Base-by-base conservation (phyloP, 2,329 filamentous ascomycete genomes). In the Calonectria henricotiae region DNA sequence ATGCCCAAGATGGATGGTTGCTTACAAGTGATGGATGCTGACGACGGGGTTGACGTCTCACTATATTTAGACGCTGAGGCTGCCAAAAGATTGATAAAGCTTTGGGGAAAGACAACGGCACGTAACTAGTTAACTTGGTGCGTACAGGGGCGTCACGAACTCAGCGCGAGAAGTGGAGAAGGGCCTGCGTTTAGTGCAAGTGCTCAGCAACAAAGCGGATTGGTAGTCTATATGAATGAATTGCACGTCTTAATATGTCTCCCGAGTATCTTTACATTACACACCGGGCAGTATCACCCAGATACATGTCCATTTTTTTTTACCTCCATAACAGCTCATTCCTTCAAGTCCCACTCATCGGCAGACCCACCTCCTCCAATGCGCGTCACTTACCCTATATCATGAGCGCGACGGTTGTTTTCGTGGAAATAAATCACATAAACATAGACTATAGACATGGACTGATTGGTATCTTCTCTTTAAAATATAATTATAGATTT, bases 1-100 rank as follows among this genome's bases (percentile, higher is more conserved):
- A 61, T 61, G 55, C 55, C 55, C 37, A 61, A 61, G 23, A 32
- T 61, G 39, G 55, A 61, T 27, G 55, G 55, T 4, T 61, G 55
- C 17, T 44, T 61, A 12, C 55, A 61, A 8, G 39, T 61, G 3
- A 61, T 61, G 55, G 55, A 61, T n/a, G 55, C 9, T 8, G 17
- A 61, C 4, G 39, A 44, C 8, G 55, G 55, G 5, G 39, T 61
- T 32, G 39, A 61, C n/a, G 55, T 61, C 23, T n/a, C 25, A 7
- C 39, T 61, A 7, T 44, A 13, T 44, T 32, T 61, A 8, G 55
- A 61, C 30, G 13, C 55, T 1, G 55, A 61, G 12, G 25, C 55
- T 20, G 17, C 39, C 6, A 13, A 32, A 11, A 43, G 55, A 27
- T 30, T 61, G 20, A 20, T 20, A 11, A 15, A 58, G 32, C 12